Conservation (phyloP, 176 grass and related monocot genomes). For the Oryza glumipatula region DNA sequence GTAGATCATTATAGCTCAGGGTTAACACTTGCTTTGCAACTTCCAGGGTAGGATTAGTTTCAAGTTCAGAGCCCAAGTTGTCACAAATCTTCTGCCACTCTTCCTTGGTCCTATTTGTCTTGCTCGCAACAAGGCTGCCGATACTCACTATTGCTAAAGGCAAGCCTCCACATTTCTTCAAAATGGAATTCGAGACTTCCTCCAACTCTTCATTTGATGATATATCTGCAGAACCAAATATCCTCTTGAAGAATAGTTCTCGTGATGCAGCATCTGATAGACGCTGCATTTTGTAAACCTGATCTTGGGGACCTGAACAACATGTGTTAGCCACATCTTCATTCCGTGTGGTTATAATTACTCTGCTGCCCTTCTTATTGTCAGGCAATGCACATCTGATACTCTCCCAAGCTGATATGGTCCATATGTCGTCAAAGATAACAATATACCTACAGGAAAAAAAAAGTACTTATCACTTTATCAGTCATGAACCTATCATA, state of each 20-base stretch:
- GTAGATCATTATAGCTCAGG: constrained; percentile 54
- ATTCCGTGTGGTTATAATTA: constrained; percentile 11
- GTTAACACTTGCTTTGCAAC: not conserved
- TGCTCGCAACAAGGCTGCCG: not conserved
- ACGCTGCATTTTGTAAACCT: not conserved
- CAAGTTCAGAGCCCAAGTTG: not conserved
- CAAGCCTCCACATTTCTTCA: constrained; percentile 42
- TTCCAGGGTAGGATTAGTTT: not conserved
- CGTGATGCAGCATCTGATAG: not conserved
- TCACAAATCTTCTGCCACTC: not conserved
- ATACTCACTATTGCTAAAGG: not conserved
- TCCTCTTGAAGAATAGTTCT: not conserved
- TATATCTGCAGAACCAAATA: not conserved
- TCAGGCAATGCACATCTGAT: not conserved
- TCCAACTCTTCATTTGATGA: not conserved
- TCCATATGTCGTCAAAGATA: not conserved
- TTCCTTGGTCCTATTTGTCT: not conserved
- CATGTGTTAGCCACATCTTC: not conserved
- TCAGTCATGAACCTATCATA: not conserved
- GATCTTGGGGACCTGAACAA: not conserved
- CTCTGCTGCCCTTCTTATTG: not conserved
- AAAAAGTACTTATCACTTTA: not conserved
- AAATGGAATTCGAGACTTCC: not conserved
- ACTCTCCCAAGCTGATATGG: not conserved
- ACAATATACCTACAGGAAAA: not conserved